phyloP scores from a whole-genome alignment of 1,284 basidiomycete genomes.

The Taiwanofungus camphoratus region DNA sequence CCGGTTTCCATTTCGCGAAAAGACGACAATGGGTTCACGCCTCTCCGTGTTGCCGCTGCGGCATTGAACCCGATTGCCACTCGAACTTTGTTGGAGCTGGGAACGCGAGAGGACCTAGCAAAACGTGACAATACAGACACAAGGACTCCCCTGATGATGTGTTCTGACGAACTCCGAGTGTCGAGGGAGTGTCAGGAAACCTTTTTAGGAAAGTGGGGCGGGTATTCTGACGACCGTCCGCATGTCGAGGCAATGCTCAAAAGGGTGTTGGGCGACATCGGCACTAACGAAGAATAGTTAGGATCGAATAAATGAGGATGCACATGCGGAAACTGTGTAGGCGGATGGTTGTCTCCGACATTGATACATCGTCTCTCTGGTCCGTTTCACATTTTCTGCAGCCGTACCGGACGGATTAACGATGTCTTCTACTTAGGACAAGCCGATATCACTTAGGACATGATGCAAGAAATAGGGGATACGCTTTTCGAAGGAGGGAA shows the following conservation, averaged over 20 bases:
- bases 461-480: neutral
- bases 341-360: conserved; percentile 18
- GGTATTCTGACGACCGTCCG: conserved; percentile 4
- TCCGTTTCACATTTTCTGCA: conserved; percentile 6
- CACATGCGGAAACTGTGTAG: conserved; percentile 17
- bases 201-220: neutral
- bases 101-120: conserved; percentile 1
- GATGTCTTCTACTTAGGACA: too few species aligned
- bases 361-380: conserved; percentile 12
- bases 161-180: neutral
- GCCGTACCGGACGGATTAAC: too few species aligned
- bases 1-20: conserved; percentile 1
- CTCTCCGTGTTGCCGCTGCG: conserved; percentile 11
- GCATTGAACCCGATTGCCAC: conserved; percentile 2
- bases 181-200: neutral
- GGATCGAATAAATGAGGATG: conserved; percentile 12
- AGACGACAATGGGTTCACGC: conserved; percentile 9
- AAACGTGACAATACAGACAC: conserved; percentile 7
- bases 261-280: conserved; percentile 7
- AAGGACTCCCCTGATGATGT: conserved; percentile 11
- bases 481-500: neutral
- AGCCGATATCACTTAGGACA: too few species aligned
- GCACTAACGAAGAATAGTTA: conserved; percentile 4
- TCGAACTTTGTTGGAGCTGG: conserved; percentile 5
- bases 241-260: conserved; percentile 7